phyloP scores from a whole-genome alignment of 2,329 filamentous ascomycete genomes.

The Macrophomina pseudophaseolina region DNA sequence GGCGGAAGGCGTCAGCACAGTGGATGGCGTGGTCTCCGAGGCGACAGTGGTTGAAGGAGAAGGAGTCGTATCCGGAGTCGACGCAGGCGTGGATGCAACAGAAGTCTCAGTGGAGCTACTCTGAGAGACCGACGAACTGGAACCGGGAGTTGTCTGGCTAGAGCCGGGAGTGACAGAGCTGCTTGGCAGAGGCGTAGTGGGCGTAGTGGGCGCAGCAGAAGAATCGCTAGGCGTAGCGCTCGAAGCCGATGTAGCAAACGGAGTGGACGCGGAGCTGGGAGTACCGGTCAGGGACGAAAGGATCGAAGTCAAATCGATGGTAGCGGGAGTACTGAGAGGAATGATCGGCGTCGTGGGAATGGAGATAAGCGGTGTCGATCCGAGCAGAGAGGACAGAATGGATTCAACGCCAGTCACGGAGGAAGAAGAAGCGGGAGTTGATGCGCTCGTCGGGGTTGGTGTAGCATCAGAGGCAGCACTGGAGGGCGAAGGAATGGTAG shows the following conservation, averaged over 20 bases:
- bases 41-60: not conserved
- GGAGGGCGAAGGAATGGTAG: not conserved
- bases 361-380: constrained; percentile 16
- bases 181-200: constrained; percentile 12
- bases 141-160: not conserved
- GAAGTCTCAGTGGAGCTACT: not conserved
- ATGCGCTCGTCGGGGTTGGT: constrained; percentile 4
- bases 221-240: constrained; percentile 1
- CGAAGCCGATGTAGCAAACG: constrained; percentile 1
- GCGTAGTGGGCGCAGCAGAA: constrained; percentile 14
- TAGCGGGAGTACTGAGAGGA: constrained; percentile 21
- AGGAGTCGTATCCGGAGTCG: constrained; percentile 2
- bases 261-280: constrained; percentile 16
- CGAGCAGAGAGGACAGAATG: constrained; percentile 24
- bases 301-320: constrained; percentile 19
- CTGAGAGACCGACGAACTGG: not conserved
- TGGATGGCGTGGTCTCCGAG: constrained; percentile 8
- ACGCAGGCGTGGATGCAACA: not conserved
- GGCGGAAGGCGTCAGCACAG: constrained; percentile 8
- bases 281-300: constrained; percentile 13
- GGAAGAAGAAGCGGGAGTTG: not conserved
- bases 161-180: not conserved
- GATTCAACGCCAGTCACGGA: constrained; percentile 2
- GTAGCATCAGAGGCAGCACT: not conserved
- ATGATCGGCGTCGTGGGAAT: constrained; percentile 25